Conservation (phyloP, 208 protist species). For the Wallacemonas sp. region DNA sequence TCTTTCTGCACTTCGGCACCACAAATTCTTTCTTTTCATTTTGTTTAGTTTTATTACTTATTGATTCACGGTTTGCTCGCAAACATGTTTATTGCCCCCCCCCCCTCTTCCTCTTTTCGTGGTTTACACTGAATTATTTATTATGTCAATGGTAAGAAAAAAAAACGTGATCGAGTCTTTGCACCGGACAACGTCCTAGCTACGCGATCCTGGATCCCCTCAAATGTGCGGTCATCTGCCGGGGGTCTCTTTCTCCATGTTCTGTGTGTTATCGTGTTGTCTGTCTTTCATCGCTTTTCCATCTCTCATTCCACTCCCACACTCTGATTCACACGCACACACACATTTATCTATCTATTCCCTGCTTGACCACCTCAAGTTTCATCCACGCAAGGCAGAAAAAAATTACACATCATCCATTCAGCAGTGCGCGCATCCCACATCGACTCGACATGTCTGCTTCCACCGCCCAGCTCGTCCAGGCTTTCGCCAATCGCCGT, state of each 20-base stretch:
- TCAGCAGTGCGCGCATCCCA: no score
- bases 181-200: no score
- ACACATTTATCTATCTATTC: no score
- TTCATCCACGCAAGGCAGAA: no score
- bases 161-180: no score
- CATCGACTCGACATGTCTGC: no score
- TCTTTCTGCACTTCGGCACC: no score
- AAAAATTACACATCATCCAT: no score
- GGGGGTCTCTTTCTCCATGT: neutral
- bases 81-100: neutral
- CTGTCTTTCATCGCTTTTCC: neutral
- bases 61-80: neutral
- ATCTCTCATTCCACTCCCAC: neutral
- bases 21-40: neutral
- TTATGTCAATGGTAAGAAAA: no score
- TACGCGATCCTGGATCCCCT: no score
- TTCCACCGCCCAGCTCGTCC: slow-evolving; percentile 5
- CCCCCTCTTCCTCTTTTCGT: neutral
- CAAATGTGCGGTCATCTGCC: neutral
- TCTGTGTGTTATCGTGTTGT: neutral
- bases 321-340: neutral
- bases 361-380: no score
- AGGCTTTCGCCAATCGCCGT: slow-evolving; percentile 20
- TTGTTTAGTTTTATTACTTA: neutral
- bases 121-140: no score